These are phyloP conservation scores for Sugiyamaella grinbergsii DNA, from an alignment of 1,139 yeast genomes.

Conservation along the genomic window DNA sequence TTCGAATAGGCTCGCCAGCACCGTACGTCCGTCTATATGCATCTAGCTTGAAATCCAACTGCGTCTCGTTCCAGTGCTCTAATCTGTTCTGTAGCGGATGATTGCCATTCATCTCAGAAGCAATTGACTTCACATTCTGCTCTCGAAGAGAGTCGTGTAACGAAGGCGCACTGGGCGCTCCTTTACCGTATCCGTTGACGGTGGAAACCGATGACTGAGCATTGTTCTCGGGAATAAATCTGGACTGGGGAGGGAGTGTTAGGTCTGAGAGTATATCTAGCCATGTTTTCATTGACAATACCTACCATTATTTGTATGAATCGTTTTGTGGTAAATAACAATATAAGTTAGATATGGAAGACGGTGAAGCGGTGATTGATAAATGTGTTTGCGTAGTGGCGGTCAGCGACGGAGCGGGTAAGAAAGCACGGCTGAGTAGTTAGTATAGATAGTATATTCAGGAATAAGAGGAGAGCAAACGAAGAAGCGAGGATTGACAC, in stretches of 20 bases:
- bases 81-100: slow-evolving; percentile 86
- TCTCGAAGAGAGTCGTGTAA: slow-evolving; percentile 38
- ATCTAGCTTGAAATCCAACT: slow-evolving; percentile 69
- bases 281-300: too few relatives aligned
- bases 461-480: too few relatives aligned
- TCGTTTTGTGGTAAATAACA: too few relatives aligned
- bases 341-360: too few relatives aligned
- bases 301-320: too few relatives aligned
- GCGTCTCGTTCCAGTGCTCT: slow-evolving; percentile 77
- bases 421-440: background rate
- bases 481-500: too few relatives aligned
- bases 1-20: slow-evolving; percentile 88
- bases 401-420: background rate
- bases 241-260: slow-evolving; percentile 26
- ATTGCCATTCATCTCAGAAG: slow-evolving; percentile 73
- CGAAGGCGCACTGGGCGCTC: slow-evolving; percentile 37
- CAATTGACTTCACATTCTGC: slow-evolving; percentile 42
- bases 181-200: slow-evolving; percentile 30
- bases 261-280: background rate
- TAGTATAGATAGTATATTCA: background rate
- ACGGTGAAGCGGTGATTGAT: too few relatives aligned
- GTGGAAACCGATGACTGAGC: slow-evolving; percentile 32
- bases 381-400: too few relatives aligned
- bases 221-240: slow-evolving; percentile 35
- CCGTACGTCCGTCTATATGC: slow-evolving; percentile 84